Conservation (phyloP, 768 basidiomycete genomes). For the Russula vinacea region DNA sequence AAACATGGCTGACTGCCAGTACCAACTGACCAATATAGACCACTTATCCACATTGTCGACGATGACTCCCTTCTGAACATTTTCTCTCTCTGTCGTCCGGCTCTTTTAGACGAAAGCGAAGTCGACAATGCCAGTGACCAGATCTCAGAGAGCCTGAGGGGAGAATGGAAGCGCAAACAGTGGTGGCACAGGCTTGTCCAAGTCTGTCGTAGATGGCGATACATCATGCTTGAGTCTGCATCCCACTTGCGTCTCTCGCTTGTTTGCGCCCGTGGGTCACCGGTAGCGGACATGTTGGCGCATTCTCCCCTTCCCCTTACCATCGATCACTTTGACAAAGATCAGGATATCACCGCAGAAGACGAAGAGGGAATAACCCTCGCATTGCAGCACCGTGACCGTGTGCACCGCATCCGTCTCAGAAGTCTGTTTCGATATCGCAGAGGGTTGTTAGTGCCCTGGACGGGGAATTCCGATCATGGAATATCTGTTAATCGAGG, state of each 20-base stretch:
- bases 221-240: neutral
- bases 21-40: neutral
- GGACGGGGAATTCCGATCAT: neutral
- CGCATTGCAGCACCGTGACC: neutral
- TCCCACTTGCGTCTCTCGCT: neutral
- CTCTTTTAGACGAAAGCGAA: neutral
- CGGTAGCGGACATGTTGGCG: neutral
- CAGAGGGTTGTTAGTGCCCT: neutral
- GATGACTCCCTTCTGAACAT: neutral
- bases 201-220: neutral
- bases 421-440: neutral
- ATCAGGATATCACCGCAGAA: neutral
- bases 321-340: neutral
- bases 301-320: neutral
- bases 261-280: neutral
- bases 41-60: neutral
- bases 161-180: neutral
- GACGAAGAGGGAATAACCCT: neutral
- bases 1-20: neutral
- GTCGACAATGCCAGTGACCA: neutral
- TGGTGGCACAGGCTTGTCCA: neutral
- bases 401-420: slow-evolving; percentile 1
- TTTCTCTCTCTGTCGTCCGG: neutral
- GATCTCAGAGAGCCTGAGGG: neutral
- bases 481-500: neutral